Conservation (phyloP, 352 stramenopile species). For the Thraustotheca clavata region DNA sequence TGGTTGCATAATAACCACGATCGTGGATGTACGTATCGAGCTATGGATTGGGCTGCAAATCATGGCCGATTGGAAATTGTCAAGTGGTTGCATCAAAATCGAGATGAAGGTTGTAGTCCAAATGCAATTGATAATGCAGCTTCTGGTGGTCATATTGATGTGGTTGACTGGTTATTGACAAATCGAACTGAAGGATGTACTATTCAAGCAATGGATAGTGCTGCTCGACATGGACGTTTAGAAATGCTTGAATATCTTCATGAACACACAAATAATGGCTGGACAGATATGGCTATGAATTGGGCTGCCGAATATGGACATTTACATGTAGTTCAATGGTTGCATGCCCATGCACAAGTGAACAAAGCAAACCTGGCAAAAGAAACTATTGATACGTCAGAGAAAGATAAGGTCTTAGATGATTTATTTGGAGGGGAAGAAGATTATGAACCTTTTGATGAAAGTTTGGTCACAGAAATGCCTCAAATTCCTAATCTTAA, state of each 20-base stretch:
- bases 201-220: slow-evolving; percentile 24
- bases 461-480: slow-evolving; percentile 9
- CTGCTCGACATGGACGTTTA: slow-evolving; percentile 17
- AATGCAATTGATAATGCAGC: slow-evolving; percentile 16
- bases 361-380: slow-evolving; percentile 19
- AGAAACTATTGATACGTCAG: neutral
- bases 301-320: slow-evolving; percentile 21
- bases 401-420: slow-evolving; percentile 1
- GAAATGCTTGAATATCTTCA: slow-evolving; percentile 23
- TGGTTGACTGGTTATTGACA: slow-evolving; percentile 12
- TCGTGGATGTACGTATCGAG: slow-evolving; percentile 15
- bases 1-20: slow-evolving; percentile 27
- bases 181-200: slow-evolving; percentile 12
- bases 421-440: slow-evolving; percentile 20
- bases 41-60: slow-evolving; percentile 23
- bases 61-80: slow-evolving; percentile 23
- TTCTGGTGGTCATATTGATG: slow-evolving; percentile 10
- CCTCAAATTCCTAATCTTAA: slow-evolving; percentile 15
- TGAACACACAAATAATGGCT: slow-evolving; percentile 24
- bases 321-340: slow-evolving; percentile 22
- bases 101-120: slow-evolving; percentile 16
- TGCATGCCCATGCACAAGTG: slow-evolving; percentile 20
- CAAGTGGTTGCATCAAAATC: slow-evolving; percentile 25
- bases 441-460: slow-evolving; percentile 18
- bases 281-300: slow-evolving; percentile 23